phyloP scores from a whole-genome alignment of 1,284 basidiomycete genomes.

The Termitomyces sp. region DNA sequence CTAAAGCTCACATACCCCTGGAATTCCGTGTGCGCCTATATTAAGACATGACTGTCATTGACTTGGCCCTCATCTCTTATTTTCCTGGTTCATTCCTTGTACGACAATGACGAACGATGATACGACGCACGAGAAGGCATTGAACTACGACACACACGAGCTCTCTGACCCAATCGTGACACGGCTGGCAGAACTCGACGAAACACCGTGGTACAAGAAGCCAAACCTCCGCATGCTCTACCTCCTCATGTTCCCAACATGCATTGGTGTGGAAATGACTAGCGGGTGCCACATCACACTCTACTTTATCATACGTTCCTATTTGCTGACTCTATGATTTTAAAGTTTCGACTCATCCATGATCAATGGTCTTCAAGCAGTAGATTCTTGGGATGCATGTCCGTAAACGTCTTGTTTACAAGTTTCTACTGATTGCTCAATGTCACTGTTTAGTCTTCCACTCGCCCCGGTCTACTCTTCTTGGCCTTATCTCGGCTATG shows the following conservation, averaged over 20 bases:
- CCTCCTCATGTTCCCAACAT: conserved; percentile 51
- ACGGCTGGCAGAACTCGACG: conserved; percentile 42
- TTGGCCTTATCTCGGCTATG: conserved; percentile 49
- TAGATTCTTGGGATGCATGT: conserved; percentile 44
- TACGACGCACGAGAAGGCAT: conserved; percentile 3
- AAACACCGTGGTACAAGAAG: conserved; percentile 52
- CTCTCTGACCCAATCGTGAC: conserved; percentile 37
- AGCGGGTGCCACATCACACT: conserved; percentile 43
- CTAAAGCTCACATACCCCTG: neutral
- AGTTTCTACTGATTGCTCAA: neutral
- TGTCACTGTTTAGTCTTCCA: conserved; percentile 37
- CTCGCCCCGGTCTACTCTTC: conserved; percentile 43
- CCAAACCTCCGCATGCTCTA: conserved; percentile 47
- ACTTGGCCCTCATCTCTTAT: neutral
- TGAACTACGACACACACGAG: conserved; percentile 4
- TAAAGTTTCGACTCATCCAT: conserved; percentile 50
- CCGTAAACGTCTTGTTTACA: neutral
- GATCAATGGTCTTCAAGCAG: conserved; percentile 51
- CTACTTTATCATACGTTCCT: neutral
- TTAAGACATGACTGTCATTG: neutral
- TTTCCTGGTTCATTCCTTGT: neutral
- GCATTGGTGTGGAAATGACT: conserved; percentile 59
- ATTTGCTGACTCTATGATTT: neutral
- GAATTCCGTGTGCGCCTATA: neutral
- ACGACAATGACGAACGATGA: conserved; percentile 1